Evolutionary conservation across 78 protist species (phyloP).

Genomic region (Dictyostelium purpureum): DNA sequence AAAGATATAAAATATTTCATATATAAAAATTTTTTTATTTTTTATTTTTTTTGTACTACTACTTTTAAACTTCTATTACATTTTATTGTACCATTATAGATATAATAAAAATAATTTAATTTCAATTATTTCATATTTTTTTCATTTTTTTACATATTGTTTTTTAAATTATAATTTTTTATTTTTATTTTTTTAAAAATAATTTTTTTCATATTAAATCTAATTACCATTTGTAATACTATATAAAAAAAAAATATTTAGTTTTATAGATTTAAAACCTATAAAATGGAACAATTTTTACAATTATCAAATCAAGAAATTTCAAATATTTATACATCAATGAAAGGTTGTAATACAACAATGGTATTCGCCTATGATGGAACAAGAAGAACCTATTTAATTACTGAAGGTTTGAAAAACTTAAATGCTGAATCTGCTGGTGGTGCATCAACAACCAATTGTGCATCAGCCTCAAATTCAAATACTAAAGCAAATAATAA

Average conservation of each 20-base stretch:
- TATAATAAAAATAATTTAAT: no score
- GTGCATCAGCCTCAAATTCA: not conserved
- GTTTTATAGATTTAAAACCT: no score
- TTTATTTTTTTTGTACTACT: no score
- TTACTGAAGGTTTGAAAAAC: conserved; percentile 27
- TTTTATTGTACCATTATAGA: no score
- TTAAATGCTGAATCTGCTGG: not conserved
- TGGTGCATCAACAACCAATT: not conserved
- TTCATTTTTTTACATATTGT: not conserved
- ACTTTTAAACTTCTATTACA: no score
- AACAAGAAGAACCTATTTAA: conserved; percentile 27
- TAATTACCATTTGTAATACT: no score
- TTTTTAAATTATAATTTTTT: not conserved
- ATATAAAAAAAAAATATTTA: no score
- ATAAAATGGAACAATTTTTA: conserved; percentile 3
- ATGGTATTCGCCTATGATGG: conserved; percentile 64
- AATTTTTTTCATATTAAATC: no score
- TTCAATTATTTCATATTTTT: no score
- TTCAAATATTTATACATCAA: not conserved
- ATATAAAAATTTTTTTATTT: no score
- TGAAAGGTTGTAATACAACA: conserved; percentile 19
- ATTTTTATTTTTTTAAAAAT: not conserved
- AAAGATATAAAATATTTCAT: no score
- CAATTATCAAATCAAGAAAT: not conserved
- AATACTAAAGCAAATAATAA: not conserved